These are phyloP conservation scores for Raddia guianensis DNA, from an alignment of 176 grass and related monocot genomes.

Conservation along the genomic window DNA sequence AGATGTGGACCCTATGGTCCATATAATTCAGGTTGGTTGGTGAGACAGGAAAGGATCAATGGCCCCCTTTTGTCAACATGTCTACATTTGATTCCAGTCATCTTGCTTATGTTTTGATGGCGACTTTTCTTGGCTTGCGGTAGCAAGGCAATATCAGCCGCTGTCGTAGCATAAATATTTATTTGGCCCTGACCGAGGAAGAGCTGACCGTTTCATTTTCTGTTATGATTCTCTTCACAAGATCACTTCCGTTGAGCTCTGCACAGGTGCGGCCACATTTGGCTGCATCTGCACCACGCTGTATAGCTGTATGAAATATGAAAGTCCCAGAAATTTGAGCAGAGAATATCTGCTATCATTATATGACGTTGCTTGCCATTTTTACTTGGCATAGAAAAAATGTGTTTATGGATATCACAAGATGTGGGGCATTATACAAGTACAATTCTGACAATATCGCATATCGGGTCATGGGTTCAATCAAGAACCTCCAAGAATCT, in stretches of 20 bases:
- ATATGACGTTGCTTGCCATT: not conserved
- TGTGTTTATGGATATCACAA: no score
- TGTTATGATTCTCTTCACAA: not conserved
- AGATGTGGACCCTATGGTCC: not conserved
- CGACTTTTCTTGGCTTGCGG: not conserved
- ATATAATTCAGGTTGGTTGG: constrained; percentile 13
- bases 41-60: not conserved
- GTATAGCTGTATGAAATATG: no score
- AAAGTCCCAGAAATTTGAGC: not conserved
- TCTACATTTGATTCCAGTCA: not conserved
- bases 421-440: no score
- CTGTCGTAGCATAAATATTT: not conserved
- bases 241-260: not conserved
- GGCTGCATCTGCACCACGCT: not conserved
- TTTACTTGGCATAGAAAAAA: not conserved
- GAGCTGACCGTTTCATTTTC: not conserved
- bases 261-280: not conserved
- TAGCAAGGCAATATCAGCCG: not conserved
- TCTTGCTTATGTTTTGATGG: constrained; percentile 2
- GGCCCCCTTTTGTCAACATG: not conserved
- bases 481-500: not conserved
- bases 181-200: not conserved
- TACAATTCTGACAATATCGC: no score
- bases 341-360: not conserved
- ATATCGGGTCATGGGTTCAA: no score